Evolutionary conservation across 768 basidiomycete species (phyloP), one percentile per base, ranked within the genome.

Genomic region (Serendipita vermifera): DNA sequence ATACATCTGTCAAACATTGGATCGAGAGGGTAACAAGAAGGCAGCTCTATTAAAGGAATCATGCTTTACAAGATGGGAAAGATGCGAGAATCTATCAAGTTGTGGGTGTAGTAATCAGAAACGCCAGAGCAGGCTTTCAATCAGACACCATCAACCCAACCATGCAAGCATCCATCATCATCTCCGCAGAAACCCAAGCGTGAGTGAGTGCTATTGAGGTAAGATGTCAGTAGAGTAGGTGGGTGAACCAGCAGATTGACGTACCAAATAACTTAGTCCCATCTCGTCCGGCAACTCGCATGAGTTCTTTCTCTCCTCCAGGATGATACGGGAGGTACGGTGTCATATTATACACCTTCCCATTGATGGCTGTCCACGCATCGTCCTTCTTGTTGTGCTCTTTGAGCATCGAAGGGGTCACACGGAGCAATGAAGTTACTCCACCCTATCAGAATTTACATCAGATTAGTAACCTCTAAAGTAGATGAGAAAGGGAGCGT

Each of bases 271-370:
- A 75, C 65, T 88, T 85, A 0, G 92, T 91, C 11, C 94, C 96
- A 64, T 99, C 96, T 56, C 91, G 75, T 0, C 96, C 96, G 6
- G 93, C 96, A 20, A 86, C 86, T 17, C 94, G 79, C 89, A 99
- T 86, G 39, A 99, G 73, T 66, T 98, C 90, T 61, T 82, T 83
- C 72, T 85, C 91, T 13, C 94, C 94, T 4, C 94, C 94, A 1
- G 94, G 94, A 68, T 98, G 94, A 63, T 83, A 99, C 2, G 82
- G 72, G 4, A 96, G 69, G 69, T 96, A 99, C 0, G 87, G 79
- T 2, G 91, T 92, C 53, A 99, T 87, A 65, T 97, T 97, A 71
- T 99, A 99, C 15, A 99, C 92, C 66, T 87, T 92, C 55, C 90
- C 92, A 62, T 83, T 80, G 71, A 97, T 82, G 0, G 81, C 83